Percentiles rank a stretch among this genome's conserved stretches.
These are phyloP conservation scores for Smittium culicis DNA, from an alignment of 371 early-diverging fungal species.

Conservation along the genomic window DNA sequence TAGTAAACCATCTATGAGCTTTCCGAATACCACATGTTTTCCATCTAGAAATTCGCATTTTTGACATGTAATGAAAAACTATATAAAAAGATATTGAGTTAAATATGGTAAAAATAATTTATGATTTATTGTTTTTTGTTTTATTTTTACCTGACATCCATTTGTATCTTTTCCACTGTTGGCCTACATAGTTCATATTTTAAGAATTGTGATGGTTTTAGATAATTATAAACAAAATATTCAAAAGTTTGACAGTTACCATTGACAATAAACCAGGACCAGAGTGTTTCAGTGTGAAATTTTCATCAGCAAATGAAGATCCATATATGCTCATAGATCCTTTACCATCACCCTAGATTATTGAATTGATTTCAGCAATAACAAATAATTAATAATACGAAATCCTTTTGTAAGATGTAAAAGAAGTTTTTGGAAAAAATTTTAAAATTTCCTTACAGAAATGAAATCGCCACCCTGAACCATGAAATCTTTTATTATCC, in stretches of 20 bases:
- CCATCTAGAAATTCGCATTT: slow-evolving; percentile 88
- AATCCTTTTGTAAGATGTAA: too few species aligned
- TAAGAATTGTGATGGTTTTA: background rate
- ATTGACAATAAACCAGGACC: slow-evolving; percentile 80
- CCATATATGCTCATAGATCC: slow-evolving; percentile 86
- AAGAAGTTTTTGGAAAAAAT: too few species aligned
- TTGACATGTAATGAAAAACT: slow-evolving; percentile 36
- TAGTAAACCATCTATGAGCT: slow-evolving; percentile 71
- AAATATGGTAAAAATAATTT: too few species aligned
- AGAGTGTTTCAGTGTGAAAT: slow-evolving; percentile 72
- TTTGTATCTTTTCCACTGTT: slow-evolving; percentile 91
- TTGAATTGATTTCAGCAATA: background rate
- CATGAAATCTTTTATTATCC: slow-evolving; percentile 83
- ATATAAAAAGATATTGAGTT: background rate
- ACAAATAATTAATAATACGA: background rate
- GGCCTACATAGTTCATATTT: slow-evolving; percentile 45
- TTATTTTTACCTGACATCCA: slow-evolving; percentile 47
- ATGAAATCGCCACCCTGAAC: slow-evolving; percentile 87
- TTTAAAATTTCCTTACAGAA: background rate
- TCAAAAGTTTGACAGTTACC: slow-evolving; percentile 21
- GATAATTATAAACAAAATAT: background rate
- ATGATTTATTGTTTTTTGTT: too few species aligned
- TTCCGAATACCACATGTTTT: slow-evolving; percentile 90
- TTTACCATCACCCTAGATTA: slow-evolving; percentile 54
- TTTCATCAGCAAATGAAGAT: slow-evolving; percentile 76